Base-by-base conservation (phyloP, 148 eudicot species). In the Camellia sinensis region DNA sequence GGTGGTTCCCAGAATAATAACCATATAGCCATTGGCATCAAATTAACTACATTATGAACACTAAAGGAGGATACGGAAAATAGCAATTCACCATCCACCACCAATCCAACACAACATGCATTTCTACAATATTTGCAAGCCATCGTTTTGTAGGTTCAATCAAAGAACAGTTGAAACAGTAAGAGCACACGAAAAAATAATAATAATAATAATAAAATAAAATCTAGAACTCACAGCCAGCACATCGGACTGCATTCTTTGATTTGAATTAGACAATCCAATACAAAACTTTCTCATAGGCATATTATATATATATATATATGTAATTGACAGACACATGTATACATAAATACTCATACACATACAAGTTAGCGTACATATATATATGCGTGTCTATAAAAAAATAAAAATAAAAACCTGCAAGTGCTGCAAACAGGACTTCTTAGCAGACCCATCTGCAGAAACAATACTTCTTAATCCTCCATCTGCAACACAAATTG, bases 381-480 rank as follows among this genome's bases (percentile, higher is more conserved):
- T 12, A 11, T 11, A 13, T 67, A 10, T 67, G 14, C 14, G 4
- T 29, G 22, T 56, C 8, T 12, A 41, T 6, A 41, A n/a, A 43
- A 70, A 68, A 68, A 48, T 6, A 6, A 18, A 69, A 45, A 45
- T 2, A n/a, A 46, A 70, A 18, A 70, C 64, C 76, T 73, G 76
- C 48, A 73, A 73, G 19, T 73, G 46, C 3, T 37, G 76, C 64
- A 73, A 54, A 5, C 44, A 14, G 21, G 77, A 56, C 9, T 56
- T 74, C 77, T 56, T 57, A 56, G 46, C 77, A 54, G 63, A 74
- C 63, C 77, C 77, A 54, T 57, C 64, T 2, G 50, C 76, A 56
- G 63, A 73, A 73, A 73, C 61, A 48, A 7, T 41, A 56, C 63
- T 56, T 74, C 77, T 74, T 57, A 74, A 74, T 74, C 77, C 77